These are phyloP conservation scores for Phytophthora hibernalis DNA, from an alignment of 352 stramenopile genomes.

Conservation along the genomic window DNA sequence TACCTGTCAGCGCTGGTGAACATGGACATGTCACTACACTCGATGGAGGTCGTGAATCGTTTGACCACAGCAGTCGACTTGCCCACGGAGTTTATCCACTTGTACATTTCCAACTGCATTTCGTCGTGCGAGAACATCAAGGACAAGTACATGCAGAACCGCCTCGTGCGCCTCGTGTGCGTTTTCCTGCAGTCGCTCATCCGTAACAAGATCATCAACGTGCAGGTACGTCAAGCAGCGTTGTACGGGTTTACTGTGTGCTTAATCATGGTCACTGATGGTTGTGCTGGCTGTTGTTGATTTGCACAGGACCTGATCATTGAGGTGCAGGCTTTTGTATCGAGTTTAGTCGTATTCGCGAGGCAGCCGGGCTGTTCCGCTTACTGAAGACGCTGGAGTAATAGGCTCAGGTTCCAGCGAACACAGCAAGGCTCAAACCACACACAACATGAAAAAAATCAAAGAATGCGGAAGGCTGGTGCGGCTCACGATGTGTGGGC, in stretches of 20 bases:
- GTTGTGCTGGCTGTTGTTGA: slow-evolving; percentile 16
- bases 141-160: slow-evolving; percentile 98
- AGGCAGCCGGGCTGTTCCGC: slow-evolving; percentile 97
- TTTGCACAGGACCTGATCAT: slow-evolving; percentile 95
- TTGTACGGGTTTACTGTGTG: neutral
- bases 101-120: slow-evolving; percentile 99
- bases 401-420: slow-evolving; percentile 47
- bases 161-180: slow-evolving; percentile 97
- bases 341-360: slow-evolving; percentile 98
- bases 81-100: slow-evolving; percentile 98
- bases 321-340: slow-evolving; percentile 99
- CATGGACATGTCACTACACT: slow-evolving; percentile 99
- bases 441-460: slow-evolving; percentile 30
- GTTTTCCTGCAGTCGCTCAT: slow-evolving; percentile 99
- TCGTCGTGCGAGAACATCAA: slow-evolving; percentile 98
- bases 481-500: slow-evolving; percentile 32
- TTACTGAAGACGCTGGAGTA: slow-evolving; percentile 97
- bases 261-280: slow-evolving; percentile 20
- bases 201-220: slow-evolving; percentile 98
- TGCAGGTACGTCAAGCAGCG: slow-evolving; percentile 83
- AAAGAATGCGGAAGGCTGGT: slow-evolving; percentile 31
- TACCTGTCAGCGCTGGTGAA: slow-evolving; percentile 97
- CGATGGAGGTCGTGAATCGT: slow-evolving; percentile 98
- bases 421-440: slow-evolving; percentile 31
- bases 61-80: slow-evolving; percentile 92